These are phyloP conservation scores for Xylaria cubensis DNA, from an alignment of 495 filamentous ascomycete genomes.

Conservation along the genomic window DNA sequence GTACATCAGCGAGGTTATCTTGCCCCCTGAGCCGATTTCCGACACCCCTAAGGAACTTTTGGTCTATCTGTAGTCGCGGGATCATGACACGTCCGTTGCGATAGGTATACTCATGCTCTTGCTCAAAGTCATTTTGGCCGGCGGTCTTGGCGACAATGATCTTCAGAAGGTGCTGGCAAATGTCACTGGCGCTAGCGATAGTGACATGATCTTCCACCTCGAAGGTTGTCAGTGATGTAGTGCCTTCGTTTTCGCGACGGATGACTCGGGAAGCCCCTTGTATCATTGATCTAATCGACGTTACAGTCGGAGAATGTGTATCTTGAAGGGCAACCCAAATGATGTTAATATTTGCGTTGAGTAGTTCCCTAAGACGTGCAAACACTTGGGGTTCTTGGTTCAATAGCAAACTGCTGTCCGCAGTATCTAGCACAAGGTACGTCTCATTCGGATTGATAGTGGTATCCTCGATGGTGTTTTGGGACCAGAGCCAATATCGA, in stretches of 20 bases:
- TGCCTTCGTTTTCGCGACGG: constrained; percentile 25
- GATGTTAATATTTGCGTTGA: constrained; percentile 23
- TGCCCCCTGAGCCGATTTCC: not conserved
- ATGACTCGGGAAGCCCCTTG: constrained; percentile 22
- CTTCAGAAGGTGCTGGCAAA: constrained; percentile 6
- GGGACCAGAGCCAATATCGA: not conserved
- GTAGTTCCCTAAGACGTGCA: constrained; percentile 10
- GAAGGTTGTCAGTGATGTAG: constrained; percentile 22
- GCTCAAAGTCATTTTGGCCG: not conserved
- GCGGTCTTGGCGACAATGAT: not conserved
- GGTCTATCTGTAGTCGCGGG: constrained; percentile 1
- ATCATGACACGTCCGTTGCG: constrained; percentile 11
- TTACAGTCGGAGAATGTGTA: constrained; percentile 3
- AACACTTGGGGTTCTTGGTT: constrained; percentile 18
- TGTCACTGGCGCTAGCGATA: constrained; percentile 1
- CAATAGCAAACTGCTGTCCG: constrained; percentile 20
- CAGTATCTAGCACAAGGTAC: constrained; percentile 21
- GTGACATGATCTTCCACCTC: constrained; percentile 10
- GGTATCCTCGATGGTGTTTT: constrained; percentile 13
- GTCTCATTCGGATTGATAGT: constrained; percentile 5
- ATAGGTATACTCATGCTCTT: constrained; percentile 12
- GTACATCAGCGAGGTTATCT: constrained; percentile 8
- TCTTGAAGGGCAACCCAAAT: constrained; percentile 26
- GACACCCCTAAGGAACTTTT: constrained; percentile 20
- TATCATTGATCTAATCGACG: constrained; percentile 22